phyloP scores from a whole-genome alignment of 192 early-diverging fungal species.

The Jimgerdemannia flammicorona region DNA sequence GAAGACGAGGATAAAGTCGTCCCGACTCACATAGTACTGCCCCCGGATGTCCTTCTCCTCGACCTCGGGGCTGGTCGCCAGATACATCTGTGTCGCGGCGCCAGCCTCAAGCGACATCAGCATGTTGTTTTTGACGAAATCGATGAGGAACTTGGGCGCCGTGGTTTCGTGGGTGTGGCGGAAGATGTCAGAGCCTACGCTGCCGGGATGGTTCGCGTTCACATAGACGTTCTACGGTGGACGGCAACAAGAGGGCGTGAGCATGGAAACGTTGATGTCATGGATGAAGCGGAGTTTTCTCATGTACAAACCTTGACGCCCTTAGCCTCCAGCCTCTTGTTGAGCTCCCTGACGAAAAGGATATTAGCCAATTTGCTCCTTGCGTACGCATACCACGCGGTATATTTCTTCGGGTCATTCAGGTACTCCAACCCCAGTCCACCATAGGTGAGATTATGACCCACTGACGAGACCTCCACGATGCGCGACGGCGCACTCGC shows the following conservation, averaged over 20 bases:
- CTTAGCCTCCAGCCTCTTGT: slow-evolving; percentile 16
- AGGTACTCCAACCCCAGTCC: slow-evolving; percentile 16
- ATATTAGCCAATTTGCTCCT: neutral
- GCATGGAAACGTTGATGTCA: neutral
- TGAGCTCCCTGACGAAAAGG: neutral
- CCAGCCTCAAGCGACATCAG: slow-evolving; percentile 35
- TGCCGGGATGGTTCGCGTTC: slow-evolving; percentile 25
- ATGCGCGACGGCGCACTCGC: slow-evolving; percentile 19
- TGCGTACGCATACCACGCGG: neutral
- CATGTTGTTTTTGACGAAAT: neutral
- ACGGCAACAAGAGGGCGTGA: neutral
- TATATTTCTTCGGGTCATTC: slow-evolving; percentile 21
- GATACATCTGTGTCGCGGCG: slow-evolving; percentile 42
- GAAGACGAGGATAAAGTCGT: neutral
- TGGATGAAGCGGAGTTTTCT: too few species aligned
- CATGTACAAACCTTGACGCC: slow-evolving; percentile 18
- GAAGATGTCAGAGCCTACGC: slow-evolving; percentile 15
- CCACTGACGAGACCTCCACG: slow-evolving; percentile 22
- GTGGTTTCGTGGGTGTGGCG: slow-evolving; percentile 1
- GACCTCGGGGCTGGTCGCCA: slow-evolving; percentile 48
- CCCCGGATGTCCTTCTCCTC: slow-evolving; percentile 36
- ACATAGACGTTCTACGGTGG: slow-evolving; percentile 12
- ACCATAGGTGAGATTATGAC: slow-evolving; percentile 6
- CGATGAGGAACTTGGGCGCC: neutral
- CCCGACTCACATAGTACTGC: slow-evolving; percentile 25